Evolutionary conservation across 257 asterid genomes (phyloP).

Genomic region (Nicotiana tabacum): DNA sequence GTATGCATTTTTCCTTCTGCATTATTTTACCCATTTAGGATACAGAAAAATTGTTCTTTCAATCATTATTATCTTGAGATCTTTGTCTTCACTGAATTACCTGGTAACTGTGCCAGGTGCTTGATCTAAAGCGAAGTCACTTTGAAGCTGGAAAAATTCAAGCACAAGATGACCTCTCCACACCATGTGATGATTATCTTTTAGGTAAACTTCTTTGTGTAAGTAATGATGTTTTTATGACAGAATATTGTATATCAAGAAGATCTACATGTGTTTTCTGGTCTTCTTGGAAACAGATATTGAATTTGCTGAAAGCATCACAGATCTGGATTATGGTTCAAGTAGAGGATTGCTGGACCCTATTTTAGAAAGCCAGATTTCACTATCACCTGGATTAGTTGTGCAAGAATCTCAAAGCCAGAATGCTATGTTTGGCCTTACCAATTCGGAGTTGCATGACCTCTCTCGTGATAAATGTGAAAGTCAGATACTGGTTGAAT

Average conservation of each 20-base stretch:
- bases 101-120: conserved; percentile 36
- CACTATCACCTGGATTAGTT: conserved; percentile 32
- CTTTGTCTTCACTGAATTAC: conserved; percentile 9
- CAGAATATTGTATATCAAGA: background rate
- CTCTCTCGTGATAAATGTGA: conserved; percentile 30
- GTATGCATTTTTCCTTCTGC: background rate
- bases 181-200: conserved; percentile 76
- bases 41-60: background rate
- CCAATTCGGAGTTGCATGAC: conserved; percentile 32
- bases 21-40: background rate
- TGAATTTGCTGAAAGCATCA: conserved; percentile 64
- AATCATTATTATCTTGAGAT: background rate
- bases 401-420: conserved; percentile 35
- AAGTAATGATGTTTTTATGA: background rate
- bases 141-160: conserved; percentile 49
- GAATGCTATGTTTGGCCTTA: conserved; percentile 27
- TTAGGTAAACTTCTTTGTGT: conserved; percentile 41
- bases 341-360: conserved; percentile 50
- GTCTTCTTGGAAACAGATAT: conserved; percentile 40
- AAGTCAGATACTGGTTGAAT: conserved; percentile 30
- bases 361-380: conserved; percentile 40
- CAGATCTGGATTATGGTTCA: conserved; percentile 56
- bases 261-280: background rate
- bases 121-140: conserved; percentile 42
- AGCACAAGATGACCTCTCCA: conserved; percentile 52